Evolutionary conservation across 1,139 yeast genomes (phyloP).

Genomic region (Geotrichum restrictum): DNA sequence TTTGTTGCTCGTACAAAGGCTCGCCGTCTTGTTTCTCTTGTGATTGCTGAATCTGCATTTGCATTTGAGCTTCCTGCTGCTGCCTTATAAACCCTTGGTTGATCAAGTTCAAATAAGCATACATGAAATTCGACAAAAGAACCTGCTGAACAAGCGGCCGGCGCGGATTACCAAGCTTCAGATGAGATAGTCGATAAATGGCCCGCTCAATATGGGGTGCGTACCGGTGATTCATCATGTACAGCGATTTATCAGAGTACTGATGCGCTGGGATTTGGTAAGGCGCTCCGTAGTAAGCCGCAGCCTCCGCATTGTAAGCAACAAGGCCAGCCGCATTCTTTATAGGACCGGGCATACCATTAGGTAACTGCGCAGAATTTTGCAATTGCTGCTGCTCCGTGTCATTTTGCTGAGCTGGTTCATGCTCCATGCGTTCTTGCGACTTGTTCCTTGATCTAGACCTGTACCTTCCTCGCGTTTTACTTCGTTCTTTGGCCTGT

Average conservation of each 20-base stretch:
- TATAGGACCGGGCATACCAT: slow-evolving; percentile 13
- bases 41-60: slow-evolving; percentile 26
- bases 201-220: slow-evolving; percentile 96
- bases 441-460: slow-evolving; percentile 17
- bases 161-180: slow-evolving; percentile 90
- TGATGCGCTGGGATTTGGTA: slow-evolving; percentile 41
- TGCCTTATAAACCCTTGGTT: slow-evolving; percentile 57
- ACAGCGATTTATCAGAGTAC: slow-evolving; percentile 37
- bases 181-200: slow-evolving; percentile 82
- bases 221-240: slow-evolving; percentile 53
- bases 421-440: slow-evolving; percentile 11
- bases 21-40: slow-evolving; percentile 5
- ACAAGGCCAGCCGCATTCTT: slow-evolving; percentile 18
- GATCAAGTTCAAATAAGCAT: slow-evolving; percentile 88
- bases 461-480: slow-evolving; percentile 16
- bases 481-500: background rate
- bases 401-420: slow-evolving; percentile 1
- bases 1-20: slow-evolving; percentile 1
- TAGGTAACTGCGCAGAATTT: slow-evolving; percentile 1
- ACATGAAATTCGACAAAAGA: slow-evolving; percentile 89
- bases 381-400: background rate
- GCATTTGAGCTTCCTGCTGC: slow-evolving; percentile 26
- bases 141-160: slow-evolving; percentile 91
- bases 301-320: slow-evolving; percentile 27
- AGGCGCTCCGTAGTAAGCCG: slow-evolving; percentile 35